These are phyloP conservation scores for Ganoderma multipileum DNA, from an alignment of 1,284 basidiomycete genomes.

Conservation along the genomic window DNA sequence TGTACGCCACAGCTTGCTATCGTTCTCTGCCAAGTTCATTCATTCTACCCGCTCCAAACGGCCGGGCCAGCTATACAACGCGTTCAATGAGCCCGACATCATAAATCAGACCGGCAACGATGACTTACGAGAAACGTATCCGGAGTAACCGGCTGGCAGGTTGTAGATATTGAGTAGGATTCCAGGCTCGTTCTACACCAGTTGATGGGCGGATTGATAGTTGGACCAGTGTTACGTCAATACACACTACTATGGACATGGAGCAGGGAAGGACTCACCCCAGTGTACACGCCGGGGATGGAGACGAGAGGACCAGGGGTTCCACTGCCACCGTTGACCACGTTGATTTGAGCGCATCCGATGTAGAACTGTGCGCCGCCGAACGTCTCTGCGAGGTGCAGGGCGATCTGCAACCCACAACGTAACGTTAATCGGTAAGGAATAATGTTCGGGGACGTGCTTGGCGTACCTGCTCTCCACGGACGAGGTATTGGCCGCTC, in stretches of 20 bases:
- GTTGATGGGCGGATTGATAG: not conserved
- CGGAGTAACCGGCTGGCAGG: slow-evolving; percentile 25
- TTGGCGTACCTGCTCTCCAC: slow-evolving; percentile 36
- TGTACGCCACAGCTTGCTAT: not conserved
- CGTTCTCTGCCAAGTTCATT: too few relatives aligned
- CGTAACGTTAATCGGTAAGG: not conserved
- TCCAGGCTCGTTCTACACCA: slow-evolving; percentile 31
- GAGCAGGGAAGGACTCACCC: slow-evolving; percentile 20
- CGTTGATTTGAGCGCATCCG: slow-evolving; percentile 47
- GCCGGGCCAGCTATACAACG: slow-evolving; percentile 26
- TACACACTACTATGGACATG: not conserved
- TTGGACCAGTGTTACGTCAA: not conserved
- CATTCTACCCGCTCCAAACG: slow-evolving; percentile 29
- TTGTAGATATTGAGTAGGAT: slow-evolving; percentile 34
- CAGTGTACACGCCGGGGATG: slow-evolving; percentile 52
- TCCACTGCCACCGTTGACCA: slow-evolving; percentile 48
- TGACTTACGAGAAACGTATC: slow-evolving; percentile 30
- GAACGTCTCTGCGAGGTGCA: slow-evolving; percentile 41
- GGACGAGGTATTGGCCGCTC: slow-evolving; percentile 40
- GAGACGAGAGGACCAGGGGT: slow-evolving; percentile 48
- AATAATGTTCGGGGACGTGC: not conserved
- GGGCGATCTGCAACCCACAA: slow-evolving; percentile 43
- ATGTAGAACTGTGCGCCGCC: slow-evolving; percentile 48
- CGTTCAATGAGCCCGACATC: not conserved
- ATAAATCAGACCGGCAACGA: not conserved